These are phyloP conservation scores for Mycena belliarum DNA, from an alignment of 768 basidiomycete genomes.

Conservation along the genomic window DNA sequence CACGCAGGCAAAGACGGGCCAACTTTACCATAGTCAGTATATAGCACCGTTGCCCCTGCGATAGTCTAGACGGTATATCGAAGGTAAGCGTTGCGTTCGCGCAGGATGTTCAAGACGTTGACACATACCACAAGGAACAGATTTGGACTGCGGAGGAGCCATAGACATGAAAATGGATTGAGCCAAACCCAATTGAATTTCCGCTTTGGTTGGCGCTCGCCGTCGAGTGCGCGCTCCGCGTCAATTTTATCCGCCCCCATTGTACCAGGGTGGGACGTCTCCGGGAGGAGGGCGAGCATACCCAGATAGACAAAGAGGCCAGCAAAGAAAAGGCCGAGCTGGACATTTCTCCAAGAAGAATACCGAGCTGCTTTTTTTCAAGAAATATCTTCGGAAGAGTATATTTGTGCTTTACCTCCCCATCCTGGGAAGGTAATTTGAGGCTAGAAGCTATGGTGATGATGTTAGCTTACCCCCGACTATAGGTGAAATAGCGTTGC, in stretches of 20 bases:
- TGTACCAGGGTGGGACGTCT: conserved; percentile 47
- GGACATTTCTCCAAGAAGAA: conserved; percentile 49
- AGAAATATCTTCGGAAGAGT: conserved; percentile 4
- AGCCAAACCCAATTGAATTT: conserved; percentile 34
- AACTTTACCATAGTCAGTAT: conserved; percentile 39
- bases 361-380: conserved; percentile 37
- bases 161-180: conserved; percentile 44
- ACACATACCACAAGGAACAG: conserved; percentile 38
- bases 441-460: no score
- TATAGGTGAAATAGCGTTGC: conserved; percentile 45
- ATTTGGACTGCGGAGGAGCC: conserved; percentile 45
- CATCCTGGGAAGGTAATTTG: conserved; percentile 7
- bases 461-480: conserved; percentile 32
- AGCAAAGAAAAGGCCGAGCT: conserved; percentile 36
- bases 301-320: conserved; percentile 32
- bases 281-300: conserved; percentile 40
- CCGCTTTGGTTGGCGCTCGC: not conserved
- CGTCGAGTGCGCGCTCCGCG: not conserved
- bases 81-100: not conserved
- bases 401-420: conserved; percentile 14
- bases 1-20: not conserved
- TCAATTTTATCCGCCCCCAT: conserved; percentile 37
- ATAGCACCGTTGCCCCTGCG: conserved; percentile 32
- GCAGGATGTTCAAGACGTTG: not conserved
- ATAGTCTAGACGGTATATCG: conserved; percentile 34